Conservation (phyloP, 306 rosid species). For the Glycine latifolia region DNA sequence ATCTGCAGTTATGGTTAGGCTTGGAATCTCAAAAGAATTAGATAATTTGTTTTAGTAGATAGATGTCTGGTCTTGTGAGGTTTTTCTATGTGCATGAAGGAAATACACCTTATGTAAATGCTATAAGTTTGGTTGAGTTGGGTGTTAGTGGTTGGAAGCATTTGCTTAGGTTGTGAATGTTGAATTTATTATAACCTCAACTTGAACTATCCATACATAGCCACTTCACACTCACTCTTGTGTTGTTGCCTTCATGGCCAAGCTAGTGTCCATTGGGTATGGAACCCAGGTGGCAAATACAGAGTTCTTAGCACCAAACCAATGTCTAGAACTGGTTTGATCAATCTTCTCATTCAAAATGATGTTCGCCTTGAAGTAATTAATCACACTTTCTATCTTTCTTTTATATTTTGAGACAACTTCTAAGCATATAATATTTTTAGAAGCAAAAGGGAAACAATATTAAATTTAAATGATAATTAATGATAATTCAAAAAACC, state of each 20-base stretch:
- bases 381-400: slow-evolving; percentile 19
- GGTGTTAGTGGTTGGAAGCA: no score
- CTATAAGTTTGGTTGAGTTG: no score
- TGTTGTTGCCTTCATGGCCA: slow-evolving; percentile 69
- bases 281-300: slow-evolving; percentile 94
- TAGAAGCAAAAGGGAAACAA: no score
- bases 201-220: slow-evolving; percentile 13
- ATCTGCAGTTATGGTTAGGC: no score
- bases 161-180: no score
- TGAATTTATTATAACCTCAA: slow-evolving; percentile 31
- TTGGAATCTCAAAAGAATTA: no score
- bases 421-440: not conserved
- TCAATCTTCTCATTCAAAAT: slow-evolving; percentile 88
- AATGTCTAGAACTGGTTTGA: slow-evolving; percentile 99
- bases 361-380: slow-evolving; percentile 91
- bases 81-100: no score
- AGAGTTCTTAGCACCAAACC: slow-evolving; percentile 97
- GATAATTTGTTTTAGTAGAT: no score
- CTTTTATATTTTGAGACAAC: not conserved
- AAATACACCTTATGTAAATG: no score
- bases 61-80: no score
- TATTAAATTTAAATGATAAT: no score
- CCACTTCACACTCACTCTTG: not conserved
- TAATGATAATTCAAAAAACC: no score
- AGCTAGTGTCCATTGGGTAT: slow-evolving; percentile 86